These are phyloP conservation scores for Starmerella geochares DNA, from an alignment of 805 yeast species.

Conservation along the genomic window DNA sequence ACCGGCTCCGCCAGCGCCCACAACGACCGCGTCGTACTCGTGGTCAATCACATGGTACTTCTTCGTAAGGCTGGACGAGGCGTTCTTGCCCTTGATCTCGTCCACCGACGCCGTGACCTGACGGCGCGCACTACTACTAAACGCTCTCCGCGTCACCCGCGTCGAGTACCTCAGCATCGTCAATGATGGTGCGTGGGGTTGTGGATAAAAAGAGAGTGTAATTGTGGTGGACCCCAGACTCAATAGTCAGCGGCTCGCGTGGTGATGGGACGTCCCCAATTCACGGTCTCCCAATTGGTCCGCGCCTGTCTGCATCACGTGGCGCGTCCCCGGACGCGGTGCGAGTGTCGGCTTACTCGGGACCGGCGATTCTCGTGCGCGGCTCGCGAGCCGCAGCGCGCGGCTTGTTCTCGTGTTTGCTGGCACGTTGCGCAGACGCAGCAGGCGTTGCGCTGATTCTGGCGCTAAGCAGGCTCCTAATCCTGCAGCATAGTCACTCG, in stretches of 20 bases:
- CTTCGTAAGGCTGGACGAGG: constrained; percentile 45
- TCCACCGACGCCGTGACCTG: constrained; percentile 29
- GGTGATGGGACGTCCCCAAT: not conserved
- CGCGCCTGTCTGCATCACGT: not conserved
- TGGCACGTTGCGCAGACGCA: too few relatives aligned
- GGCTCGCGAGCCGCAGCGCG: not conserved
- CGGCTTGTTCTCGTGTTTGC: not conserved
- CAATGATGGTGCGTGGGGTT: not conserved
- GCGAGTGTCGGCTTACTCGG: constrained; percentile 7
- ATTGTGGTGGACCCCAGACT: constrained; percentile 5
- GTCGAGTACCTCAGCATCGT: constrained; percentile 8
- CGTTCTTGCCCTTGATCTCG: constrained; percentile 37
- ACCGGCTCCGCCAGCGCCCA: constrained; percentile 99
- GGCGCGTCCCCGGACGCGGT: not conserved
- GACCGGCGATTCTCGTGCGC: not conserved
- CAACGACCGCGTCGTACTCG: constrained; percentile 94
- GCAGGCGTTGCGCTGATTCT: too few relatives aligned
- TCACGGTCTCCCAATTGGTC: constrained; percentile 5
- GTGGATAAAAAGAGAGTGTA: constrained; percentile 1
- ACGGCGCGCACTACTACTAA: constrained; percentile 17
- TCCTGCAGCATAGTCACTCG: too few relatives aligned
- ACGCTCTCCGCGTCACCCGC: constrained; percentile 16
- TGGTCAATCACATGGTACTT: constrained; percentile 92
- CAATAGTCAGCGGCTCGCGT: constrained; percentile 1
- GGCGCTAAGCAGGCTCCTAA: too few relatives aligned